Evolutionary conservation across 208 protist genomes (phyloP).

Genomic region (Trypanosoma mega): DNA sequence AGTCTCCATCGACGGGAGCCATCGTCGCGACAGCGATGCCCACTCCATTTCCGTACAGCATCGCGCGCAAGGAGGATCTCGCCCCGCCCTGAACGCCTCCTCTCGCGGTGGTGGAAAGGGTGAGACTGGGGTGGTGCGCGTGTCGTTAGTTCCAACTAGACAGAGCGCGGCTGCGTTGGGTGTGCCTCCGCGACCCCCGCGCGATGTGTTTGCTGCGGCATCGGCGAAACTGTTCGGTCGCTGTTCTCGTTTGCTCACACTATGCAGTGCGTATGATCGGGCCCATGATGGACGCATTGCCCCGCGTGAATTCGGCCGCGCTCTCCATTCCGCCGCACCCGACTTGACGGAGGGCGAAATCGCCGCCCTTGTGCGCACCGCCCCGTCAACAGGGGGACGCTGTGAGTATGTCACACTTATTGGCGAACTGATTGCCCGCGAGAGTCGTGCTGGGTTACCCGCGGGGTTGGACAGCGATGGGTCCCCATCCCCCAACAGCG

Average conservation of each 20-base stretch:
- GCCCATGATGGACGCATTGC: constrained; percentile 21
- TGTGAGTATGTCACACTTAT: constrained; percentile 29
- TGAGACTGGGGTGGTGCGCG: constrained; percentile 14
- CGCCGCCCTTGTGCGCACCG: constrained; percentile 16
- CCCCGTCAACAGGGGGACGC: neutral
- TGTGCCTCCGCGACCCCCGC: neutral
- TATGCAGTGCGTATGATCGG: constrained; percentile 30
- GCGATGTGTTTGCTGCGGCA: neutral
- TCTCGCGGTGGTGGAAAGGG: neutral
- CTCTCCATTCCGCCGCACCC: constrained; percentile 21
- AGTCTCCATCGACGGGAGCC: neutral
- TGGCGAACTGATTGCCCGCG: constrained; percentile 22
- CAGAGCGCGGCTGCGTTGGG: neutral
- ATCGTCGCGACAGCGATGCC: neutral
- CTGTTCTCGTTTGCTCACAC: constrained; percentile 23
- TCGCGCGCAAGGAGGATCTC: neutral
- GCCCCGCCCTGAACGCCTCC: neutral
- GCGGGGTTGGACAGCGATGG: too few relatives aligned
- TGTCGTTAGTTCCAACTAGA: constrained; percentile 15
- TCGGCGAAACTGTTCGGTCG: constrained; percentile 25
- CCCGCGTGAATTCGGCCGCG: constrained; percentile 18
- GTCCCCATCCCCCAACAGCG: neutral
- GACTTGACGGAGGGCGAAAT: constrained; percentile 26
- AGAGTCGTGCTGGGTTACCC: constrained; percentile 16
- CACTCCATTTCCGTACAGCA: neutral